Base-by-base conservation (phyloP, 2,329 filamentous ascomycete species). In the Alternaria rosae region DNA sequence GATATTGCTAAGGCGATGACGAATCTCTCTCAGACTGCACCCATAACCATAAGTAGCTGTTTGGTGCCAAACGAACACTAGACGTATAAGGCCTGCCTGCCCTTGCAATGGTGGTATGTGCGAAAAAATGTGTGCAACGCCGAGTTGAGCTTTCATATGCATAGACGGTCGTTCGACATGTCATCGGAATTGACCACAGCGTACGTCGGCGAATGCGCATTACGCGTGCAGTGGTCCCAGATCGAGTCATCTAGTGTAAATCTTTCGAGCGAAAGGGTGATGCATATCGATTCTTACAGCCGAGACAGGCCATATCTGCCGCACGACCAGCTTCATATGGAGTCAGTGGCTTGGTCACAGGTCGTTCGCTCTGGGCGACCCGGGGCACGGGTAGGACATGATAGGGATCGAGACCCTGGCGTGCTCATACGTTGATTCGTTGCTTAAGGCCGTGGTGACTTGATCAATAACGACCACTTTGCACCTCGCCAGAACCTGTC, bases 361-460 rank as follows among this genome's bases (percentile, higher is more conserved):
- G 25, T 23, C 45, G 38, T 23, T 38, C 20, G 45, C 55, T 57
- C 30, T 47, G 47, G 21, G 28, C 25, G 28, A 28, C 21, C 47
- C 23, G 26, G 50, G 11, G 26, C 47, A 35, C 38, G 51, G 30
- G n/a, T 41, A 47, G 28, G 41, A 32, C 30, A 42, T 42, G 57
- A 13, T 21, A 13, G 41, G 32, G 38, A 44, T 38, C 35, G 20
- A 52, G 38, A 51, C 51, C 25, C 45, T 25, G 32, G n/a, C 17
- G 21, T 21, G 52, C 53, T 61, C 38, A 44, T 54, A 28, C 25
- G 58, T 38, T 28, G 32, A 41, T 38, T 35, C 26, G 20, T 35
- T 41, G 20, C 8, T 45, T 48, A 47, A 25, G 38, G 20, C 23
- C 30, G 63, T 56, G 60, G 42, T 62, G 61, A 25, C 52, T 32